Base-by-base conservation (phyloP, 73 alveolate species). In the Tetrahymena thermophila region DNA sequence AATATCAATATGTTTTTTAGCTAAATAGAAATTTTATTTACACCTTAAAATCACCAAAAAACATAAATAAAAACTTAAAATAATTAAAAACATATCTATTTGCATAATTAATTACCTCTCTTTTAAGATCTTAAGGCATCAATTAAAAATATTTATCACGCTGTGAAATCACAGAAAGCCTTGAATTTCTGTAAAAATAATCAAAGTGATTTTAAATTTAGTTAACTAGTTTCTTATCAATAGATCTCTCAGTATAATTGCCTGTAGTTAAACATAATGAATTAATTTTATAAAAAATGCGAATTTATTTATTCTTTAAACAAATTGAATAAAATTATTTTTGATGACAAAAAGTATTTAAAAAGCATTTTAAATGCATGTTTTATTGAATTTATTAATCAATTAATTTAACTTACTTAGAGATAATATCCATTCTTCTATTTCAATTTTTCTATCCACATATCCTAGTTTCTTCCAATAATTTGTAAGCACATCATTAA, bases 381-480 rank as follows among this genome's bases (percentile, higher is more conserved):
- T 23, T 4, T 56, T 56, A 98, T 98, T 93, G 96, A 57, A 84
- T 94, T n/a, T 35, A 97, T 94, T 42, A 98, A 93, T 8, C 94
- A 94, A 55, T 98, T 97, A 55, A 97, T 96, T 38, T 97, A 95
- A 21, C 98, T 98, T 96, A 35, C 96, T 95, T 58, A 98, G 95
- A 94, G 96, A 95, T 38, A 97, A 96, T 94, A 98, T 95, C 98
- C 99, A 98, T 93, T 96, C 97, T 89, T 96, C 98, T 58, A 98
- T 96, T 85, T 96, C 98, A 85, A 98, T 96, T 25, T 97, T 99
- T 94, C 97, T 97, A 96, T 98, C 99, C 55, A 97, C 98, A 56
- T 96, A 97, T 25, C 99, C 99, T 97, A 98, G 97, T 57, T 98
- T 98, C 97, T 97, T 89, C 94, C 98, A 97, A 95, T 98, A 98